These are phyloP conservation scores for Arabidopsis arenosa DNA, from an alignment of 345 rosid genomes.

Conservation along the genomic window DNA sequence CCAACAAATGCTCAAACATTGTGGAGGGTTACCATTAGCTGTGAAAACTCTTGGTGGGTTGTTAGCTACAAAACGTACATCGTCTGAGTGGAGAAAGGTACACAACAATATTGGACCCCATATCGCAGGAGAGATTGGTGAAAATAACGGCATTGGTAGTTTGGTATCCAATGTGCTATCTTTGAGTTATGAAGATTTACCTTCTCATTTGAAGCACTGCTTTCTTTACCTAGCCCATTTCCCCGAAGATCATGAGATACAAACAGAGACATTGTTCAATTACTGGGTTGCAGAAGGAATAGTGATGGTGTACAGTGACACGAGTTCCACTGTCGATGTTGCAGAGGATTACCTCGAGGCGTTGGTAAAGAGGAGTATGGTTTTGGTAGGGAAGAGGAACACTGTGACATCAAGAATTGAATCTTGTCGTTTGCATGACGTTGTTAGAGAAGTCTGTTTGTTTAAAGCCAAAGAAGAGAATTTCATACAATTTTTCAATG, in stretches of 20 bases:
- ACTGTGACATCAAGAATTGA: conserved; percentile 28
- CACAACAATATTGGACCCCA: conserved; percentile 11
- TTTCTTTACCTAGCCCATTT: conserved; percentile 35
- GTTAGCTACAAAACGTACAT: conserved; percentile 1
- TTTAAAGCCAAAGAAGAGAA: conserved; percentile 40
- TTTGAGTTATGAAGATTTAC: conserved; percentile 41
- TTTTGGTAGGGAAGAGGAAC: conserved; percentile 38
- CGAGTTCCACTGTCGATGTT: conserved; percentile 33
- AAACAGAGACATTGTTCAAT: conserved; percentile 41
- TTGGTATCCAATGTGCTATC: conserved; percentile 24
- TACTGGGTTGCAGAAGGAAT: conserved; percentile 62
- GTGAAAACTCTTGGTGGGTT: conserved; percentile 1
- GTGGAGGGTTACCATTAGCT: conserved; percentile 16
- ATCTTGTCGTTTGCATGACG: conserved; percentile 39
- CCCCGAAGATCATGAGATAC: conserved; percentile 48
- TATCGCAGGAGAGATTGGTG: conserved; percentile 7
- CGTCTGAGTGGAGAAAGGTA: conserved; percentile 24
- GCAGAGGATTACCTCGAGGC: conserved; percentile 39
- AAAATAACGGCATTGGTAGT: neutral
- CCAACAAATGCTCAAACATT: conserved; percentile 8
- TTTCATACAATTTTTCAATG: conserved; percentile 15
- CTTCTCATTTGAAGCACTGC: conserved; percentile 29
- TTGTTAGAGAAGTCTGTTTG: conserved; percentile 39
- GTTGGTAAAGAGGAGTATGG: conserved; percentile 48
- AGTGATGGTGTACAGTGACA: conserved; percentile 7